Conservation (phyloP, 257 asterid genomes). For the Solanum piurae region DNA sequence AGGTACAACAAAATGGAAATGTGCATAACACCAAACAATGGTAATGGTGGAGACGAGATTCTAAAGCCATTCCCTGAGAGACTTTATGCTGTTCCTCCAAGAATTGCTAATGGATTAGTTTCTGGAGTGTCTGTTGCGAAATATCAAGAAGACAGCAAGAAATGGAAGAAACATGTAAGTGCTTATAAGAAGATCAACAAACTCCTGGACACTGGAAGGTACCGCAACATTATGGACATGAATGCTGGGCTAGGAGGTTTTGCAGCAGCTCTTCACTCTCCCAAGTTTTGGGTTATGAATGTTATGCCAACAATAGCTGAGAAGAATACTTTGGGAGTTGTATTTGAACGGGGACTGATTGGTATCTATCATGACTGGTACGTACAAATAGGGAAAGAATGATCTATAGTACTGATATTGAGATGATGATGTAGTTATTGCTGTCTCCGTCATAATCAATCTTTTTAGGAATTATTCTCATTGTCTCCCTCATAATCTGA, state of each 20-base stretch:
- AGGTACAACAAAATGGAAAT: constrained; percentile 95
- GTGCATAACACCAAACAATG: constrained; percentile 44
- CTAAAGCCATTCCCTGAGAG: constrained; percentile 84
- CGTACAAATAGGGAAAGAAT: background rate
- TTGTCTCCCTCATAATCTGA: background rate
- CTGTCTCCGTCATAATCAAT: background rate
- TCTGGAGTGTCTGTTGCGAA: constrained; percentile 61
- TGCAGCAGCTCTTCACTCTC: constrained; percentile 75
- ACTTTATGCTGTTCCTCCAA: constrained; percentile 73
- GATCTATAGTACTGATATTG: background rate
- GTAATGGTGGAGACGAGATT: constrained; percentile 23
- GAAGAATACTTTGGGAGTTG: constrained; percentile 72
- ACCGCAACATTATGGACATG: constrained; percentile 97
- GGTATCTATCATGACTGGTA: constrained; percentile 97
- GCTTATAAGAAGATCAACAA: constrained; percentile 70
- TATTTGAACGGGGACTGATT: constrained; percentile 77
- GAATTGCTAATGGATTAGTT: constrained; percentile 69
- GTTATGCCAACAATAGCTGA: constrained; percentile 82
- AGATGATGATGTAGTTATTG: background rate
- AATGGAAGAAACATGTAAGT: constrained; percentile 79
- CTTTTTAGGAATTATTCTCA: background rate
- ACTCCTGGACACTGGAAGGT: constrained; percentile 83
- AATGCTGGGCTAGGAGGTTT: constrained; percentile 93
- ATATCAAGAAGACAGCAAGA: constrained; percentile 59
- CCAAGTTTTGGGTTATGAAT: constrained; percentile 94